phyloP scores from a whole-genome alignment of 495 filamentous ascomycete species.

The Podospora sp. region DNA sequence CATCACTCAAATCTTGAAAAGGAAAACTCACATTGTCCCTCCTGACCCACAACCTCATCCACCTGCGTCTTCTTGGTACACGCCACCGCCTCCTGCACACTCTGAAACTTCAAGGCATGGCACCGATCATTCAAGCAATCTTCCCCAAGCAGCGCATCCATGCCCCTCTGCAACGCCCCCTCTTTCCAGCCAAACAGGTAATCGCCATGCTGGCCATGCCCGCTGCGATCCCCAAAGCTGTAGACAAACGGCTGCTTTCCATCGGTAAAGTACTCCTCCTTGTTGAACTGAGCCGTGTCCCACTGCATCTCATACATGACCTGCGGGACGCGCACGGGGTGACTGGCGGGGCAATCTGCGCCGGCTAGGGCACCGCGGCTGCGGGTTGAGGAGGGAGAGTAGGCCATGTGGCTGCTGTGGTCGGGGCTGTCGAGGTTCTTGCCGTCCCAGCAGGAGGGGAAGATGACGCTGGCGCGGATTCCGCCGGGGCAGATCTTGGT shows the following conservation, averaged over 20 bases:
- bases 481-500: constrained; percentile 35
- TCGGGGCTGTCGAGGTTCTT: constrained; percentile 38
- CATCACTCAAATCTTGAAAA: neutral
- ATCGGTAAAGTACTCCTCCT: constrained; percentile 42
- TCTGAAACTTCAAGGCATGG: neutral
- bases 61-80: constrained; percentile 1
- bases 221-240: constrained; percentile 26
- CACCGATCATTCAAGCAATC: neutral
- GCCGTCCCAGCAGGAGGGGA: constrained; percentile 35
- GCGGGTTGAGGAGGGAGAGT: constrained; percentile 38
- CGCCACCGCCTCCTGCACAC: neutral
- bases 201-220: constrained; percentile 47
- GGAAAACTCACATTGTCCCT: neutral
- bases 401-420: constrained; percentile 46
- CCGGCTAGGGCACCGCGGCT: constrained; percentile 24
- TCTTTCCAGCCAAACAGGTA: constrained; percentile 50
- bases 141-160: constrained; percentile 23
- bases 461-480: constrained; percentile 41
- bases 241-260: constrained; percentile 52
- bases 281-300: constrained; percentile 43
- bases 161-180: constrained; percentile 42
- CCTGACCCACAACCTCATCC: neutral
- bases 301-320: constrained; percentile 48
- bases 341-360: constrained; percentile 35
- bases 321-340: constrained; percentile 43